These are phyloP conservation scores for Casaregolazyma suthepensis DNA, from an alignment of 1,139 yeast genomes.

Conservation along the genomic window DNA sequence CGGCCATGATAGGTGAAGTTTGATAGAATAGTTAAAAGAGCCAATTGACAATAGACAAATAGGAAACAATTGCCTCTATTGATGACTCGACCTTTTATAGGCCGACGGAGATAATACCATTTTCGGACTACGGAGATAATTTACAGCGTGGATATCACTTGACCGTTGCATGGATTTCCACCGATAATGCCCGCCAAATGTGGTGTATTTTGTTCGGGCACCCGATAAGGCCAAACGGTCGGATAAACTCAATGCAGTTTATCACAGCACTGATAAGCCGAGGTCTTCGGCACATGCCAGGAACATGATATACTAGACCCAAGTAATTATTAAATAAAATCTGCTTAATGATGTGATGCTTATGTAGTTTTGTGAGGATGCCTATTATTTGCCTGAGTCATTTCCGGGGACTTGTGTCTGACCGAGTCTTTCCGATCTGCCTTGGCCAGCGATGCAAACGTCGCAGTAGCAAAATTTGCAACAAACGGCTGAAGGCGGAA, in stretches of 20 bases:
- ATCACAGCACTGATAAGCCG: background rate
- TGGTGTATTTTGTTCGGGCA: too few relatives aligned
- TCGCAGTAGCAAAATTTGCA: constrained; percentile 1
- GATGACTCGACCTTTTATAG: background rate
- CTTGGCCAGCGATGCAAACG: constrained; percentile 1
- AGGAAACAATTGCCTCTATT: background rate
- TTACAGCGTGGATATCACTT: too few relatives aligned
- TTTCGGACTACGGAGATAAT: too few relatives aligned
- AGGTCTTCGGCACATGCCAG: background rate
- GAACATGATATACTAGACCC: background rate
- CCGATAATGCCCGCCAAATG: too few relatives aligned
- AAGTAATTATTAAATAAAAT: background rate
- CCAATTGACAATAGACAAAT: background rate
- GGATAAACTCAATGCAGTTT: too few relatives aligned
- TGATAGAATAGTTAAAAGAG: background rate
- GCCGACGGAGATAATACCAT: background rate
- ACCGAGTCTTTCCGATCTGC: background rate
- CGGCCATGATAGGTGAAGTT: background rate
- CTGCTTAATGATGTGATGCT: background rate
- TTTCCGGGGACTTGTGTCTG: background rate
- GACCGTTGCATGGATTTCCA: too few relatives aligned
- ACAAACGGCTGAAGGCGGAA: background rate
- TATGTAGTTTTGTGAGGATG: background rate
- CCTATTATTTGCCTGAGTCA: background rate
- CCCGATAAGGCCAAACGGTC: too few relatives aligned